phyloP scores from a whole-genome alignment of 2,329 filamentous ascomycete species.

The Pseudocercospora cruenta region DNA sequence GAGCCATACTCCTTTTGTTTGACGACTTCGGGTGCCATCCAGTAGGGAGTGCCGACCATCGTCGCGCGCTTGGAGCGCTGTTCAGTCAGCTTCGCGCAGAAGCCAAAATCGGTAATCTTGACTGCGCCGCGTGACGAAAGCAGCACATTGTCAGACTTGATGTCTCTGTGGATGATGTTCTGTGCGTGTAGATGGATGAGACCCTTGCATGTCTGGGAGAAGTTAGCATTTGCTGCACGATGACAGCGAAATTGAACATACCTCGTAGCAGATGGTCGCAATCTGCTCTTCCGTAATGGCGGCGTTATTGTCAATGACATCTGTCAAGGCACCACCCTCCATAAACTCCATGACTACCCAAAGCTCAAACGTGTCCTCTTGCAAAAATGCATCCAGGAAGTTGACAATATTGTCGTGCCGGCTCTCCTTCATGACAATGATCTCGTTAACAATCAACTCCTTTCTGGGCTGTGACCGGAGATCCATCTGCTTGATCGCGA shows the following conservation, averaged over 20 bases:
- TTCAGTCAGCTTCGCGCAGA: constrained; percentile 97
- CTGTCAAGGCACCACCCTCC: constrained; percentile 95
- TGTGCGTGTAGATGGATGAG: constrained; percentile 92
- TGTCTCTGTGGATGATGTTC: constrained; percentile 98
- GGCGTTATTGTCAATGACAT: constrained; percentile 97
- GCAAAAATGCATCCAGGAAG: constrained; percentile 93
- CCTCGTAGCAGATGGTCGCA: constrained; percentile 93
- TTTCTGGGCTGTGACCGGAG: constrained; percentile 95
- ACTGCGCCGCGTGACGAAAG: constrained; percentile 93
- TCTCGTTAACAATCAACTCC: constrained; percentile 98
- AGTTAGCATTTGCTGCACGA: too few relatives aligned
- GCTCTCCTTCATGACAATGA: constrained; percentile 99
- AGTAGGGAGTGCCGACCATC: constrained; percentile 99
- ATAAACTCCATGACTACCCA: constrained; percentile 99
- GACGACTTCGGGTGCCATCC: constrained; percentile 99
- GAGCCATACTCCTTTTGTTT: constrained; percentile 99
- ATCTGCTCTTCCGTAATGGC: constrained; percentile 96
- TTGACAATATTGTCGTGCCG: constrained; percentile 99
- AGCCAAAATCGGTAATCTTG: constrained; percentile 96
- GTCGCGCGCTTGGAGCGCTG: constrained; percentile 96
- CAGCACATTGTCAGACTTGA: constrained; percentile 98
- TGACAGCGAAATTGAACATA: too few relatives aligned
- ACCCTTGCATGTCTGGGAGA: constrained; percentile 82
- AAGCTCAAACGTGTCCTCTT: constrained; percentile 91
- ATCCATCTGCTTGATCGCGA: constrained; percentile 99